Percentiles rank a stretch among this genome's conserved stretches.
phyloP scores from a whole-genome alignment of 352 stramenopile species.

The Phytophthora pinifolia region DNA sequence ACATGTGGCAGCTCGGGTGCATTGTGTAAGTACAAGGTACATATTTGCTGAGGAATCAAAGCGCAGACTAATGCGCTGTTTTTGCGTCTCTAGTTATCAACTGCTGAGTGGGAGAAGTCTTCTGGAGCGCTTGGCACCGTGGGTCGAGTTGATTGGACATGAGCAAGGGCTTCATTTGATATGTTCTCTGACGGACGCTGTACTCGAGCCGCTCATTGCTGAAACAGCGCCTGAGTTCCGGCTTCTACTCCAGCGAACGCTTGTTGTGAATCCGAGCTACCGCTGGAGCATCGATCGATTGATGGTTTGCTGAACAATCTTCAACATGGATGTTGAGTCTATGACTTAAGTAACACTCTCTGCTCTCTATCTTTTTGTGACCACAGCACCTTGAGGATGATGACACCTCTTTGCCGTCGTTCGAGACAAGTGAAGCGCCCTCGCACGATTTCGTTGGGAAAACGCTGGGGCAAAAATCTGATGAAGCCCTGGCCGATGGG shows the following conservation, averaged over 20 bases:
- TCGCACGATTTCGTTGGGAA: conserved; percentile 23
- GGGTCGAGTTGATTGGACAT: conserved; percentile 32
- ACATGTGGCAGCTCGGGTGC: conserved; percentile 81
- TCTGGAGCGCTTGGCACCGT: conserved; percentile 47
- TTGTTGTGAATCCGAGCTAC: conserved; percentile 44
- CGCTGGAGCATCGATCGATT: conserved; percentile 54
- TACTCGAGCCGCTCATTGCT: conserved; percentile 40
- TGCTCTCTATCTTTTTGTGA: neutral
- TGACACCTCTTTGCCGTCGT: neutral
- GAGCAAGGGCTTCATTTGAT: conserved; percentile 57
- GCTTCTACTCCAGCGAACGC: conserved; percentile 42
- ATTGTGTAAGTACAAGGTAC: conserved; percentile 73
- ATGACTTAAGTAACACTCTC: neutral
- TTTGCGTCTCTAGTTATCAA: conserved; percentile 37
- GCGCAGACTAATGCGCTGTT: neutral
- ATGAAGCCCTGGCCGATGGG: conserved; percentile 34
- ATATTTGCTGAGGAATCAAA: too few relatives aligned
- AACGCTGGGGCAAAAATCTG: conserved; percentile 25
- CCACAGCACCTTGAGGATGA: conserved; percentile 16
- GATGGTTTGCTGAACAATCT: conserved; percentile 29
- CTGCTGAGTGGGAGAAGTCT: conserved; percentile 48
- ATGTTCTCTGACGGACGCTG: conserved; percentile 51
- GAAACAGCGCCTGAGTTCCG: conserved; percentile 33
- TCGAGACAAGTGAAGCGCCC: conserved; percentile 11
- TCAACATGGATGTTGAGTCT: neutral